Conservation (phyloP, 2,329 filamentous ascomycete genomes). For the Ophiostoma ulmi region DNA sequence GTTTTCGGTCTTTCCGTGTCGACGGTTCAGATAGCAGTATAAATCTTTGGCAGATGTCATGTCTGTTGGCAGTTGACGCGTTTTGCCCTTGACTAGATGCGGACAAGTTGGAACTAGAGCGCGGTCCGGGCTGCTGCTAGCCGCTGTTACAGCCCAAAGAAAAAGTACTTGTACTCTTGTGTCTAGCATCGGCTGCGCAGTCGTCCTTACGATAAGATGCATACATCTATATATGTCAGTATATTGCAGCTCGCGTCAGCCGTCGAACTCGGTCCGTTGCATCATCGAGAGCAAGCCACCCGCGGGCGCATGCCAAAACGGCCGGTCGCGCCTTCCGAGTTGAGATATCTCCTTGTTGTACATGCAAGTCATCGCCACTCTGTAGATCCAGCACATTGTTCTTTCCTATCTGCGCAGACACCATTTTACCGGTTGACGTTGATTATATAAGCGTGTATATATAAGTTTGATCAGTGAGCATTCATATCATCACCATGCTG, state of each 20-base stretch:
- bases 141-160: constrained; percentile 10
- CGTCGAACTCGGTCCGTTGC: not conserved
- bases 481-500: not conserved
- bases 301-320: not conserved
- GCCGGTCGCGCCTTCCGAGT: not conserved
- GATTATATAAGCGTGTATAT: not conserved
- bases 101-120: constrained; percentile 4
- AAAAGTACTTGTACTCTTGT: not conserved
- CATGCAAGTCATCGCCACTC: not conserved
- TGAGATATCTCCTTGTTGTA: not conserved
- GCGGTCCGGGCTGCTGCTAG: constrained; percentile 16
- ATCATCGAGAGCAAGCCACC: constrained; percentile 1
- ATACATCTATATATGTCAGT: not conserved
- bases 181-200: not conserved
- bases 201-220: not conserved
- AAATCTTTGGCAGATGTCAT: not conserved
- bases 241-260: not conserved
- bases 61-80: not conserved
- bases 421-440: not conserved
- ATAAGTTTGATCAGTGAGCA: not conserved
- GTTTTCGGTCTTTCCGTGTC: too few relatives aligned
- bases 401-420: not conserved
- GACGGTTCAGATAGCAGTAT: not conserved
- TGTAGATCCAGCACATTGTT: not conserved
- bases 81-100: constrained; percentile 11